Percentiles rank a stretch among this genome's conserved stretches.
phyloP scores from a whole-genome alignment of 345 rosid genomes.

The Dimocarpus longan region DNA sequence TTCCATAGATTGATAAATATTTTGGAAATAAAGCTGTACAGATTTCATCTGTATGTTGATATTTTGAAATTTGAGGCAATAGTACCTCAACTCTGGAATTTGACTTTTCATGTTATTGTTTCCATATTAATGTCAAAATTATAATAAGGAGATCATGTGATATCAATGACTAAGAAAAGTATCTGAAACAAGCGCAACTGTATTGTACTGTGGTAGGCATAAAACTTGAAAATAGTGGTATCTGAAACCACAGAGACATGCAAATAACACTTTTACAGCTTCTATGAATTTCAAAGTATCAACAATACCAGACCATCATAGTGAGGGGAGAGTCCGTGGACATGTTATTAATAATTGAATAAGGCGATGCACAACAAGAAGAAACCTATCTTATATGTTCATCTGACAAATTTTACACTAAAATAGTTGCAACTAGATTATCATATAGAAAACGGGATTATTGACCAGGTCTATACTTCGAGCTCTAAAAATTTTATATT shows the following conservation, averaged over 20 bases:
- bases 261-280: background rate
- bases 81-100: too few relatives aligned
- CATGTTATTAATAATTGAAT: background rate
- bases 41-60: background rate
- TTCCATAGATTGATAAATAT: too few relatives aligned
- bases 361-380: background rate
- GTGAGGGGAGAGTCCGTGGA: background rate
- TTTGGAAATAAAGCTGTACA: too few relatives aligned
- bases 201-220: too few relatives aligned
- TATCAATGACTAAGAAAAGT: too few relatives aligned
- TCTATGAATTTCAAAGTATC: background rate
- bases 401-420: background rate
- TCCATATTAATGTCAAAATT: too few relatives aligned
- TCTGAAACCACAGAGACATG: too few relatives aligned
- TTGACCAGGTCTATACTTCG: background rate
- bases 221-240: too few relatives aligned
- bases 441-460: background rate
- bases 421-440: conserved; percentile 1
- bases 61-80: too few relatives aligned
- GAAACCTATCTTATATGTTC: background rate
- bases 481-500: background rate
- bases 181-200: too few relatives aligned
- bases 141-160: too few relatives aligned
- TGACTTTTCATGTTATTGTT: too few relatives aligned
- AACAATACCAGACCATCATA: background rate